A percentile compares a stretch with the other conserved stretches of the same genome.
Evolutionary conservation across 768 basidiomycete species (phyloP).

Genomic region (Tubosaeta sp.): DNA sequence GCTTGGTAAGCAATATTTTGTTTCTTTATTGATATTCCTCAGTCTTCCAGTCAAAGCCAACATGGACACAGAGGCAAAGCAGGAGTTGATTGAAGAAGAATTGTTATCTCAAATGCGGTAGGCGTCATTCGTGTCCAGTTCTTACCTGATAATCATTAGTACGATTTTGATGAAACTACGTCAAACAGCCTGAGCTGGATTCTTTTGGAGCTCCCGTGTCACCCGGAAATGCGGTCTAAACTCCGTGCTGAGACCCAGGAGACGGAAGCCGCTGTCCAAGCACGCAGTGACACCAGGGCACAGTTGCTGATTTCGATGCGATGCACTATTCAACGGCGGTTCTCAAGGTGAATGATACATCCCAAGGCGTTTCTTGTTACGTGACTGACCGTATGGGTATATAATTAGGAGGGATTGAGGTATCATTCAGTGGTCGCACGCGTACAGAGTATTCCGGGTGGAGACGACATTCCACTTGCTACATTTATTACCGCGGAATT

Average conservation of each 20-base stretch:
- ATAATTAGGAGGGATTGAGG: background rate
- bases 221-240: no score
- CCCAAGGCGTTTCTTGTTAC: background rate
- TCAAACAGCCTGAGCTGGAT: constrained; percentile 39
- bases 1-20: constrained; percentile 33
- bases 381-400: no score
- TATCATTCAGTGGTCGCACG: background rate
- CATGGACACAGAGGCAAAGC: no score
- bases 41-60: background rate
- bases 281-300: constrained; percentile 2
- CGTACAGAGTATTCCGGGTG: background rate
- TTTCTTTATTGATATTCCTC: background rate
- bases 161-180: constrained; percentile 46
- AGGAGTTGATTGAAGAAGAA: no score
- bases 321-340: constrained; percentile 42
- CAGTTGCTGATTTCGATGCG: constrained; percentile 42
- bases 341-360: constrained; percentile 22
- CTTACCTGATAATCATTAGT: constrained; percentile 17
- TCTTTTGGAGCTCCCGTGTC: no score
- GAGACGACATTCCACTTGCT: background rate
- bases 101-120: constrained; percentile 11
- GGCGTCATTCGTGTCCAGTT: background rate
- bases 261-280: no score
- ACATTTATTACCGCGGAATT: no score
- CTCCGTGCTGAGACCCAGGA: no score